Evolutionary conservation across 805 yeast genomes (phyloP), one percentile per base, ranked within the genome.

Genomic region (Candida nitratophila): DNA sequence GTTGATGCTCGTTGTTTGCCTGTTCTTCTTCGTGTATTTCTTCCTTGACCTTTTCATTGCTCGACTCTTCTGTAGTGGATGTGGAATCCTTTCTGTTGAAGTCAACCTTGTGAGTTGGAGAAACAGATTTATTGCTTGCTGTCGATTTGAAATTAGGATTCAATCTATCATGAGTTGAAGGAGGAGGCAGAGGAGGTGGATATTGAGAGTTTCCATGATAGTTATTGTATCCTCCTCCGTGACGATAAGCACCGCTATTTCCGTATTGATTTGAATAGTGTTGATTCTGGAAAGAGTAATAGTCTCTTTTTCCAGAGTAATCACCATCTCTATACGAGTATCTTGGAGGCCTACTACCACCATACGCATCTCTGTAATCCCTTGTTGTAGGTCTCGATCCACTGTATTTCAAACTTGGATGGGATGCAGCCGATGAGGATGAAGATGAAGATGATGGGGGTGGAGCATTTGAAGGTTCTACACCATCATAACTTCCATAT

Each of bases 301-400:
- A 24, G 10, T 24, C 27, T 24, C 27, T 24, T 24, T 24, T 24
- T 7, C 27, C 35, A 15, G 21, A n/a, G 16, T 32, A 32, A 32
- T 34, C 37, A 9, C 24, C 24, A n/a, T 34, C 37, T 19, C 37
- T 17, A 17, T 34, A 16, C 17, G 20, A 15, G 20, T 34, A 34
- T 19, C 22, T 20, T 19, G 26, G 12, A 17, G 10, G 24, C 11
- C 36, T 33, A n/a, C 24, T 20, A 19, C 26, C 24, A 4, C 45
- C 46, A 44, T 46, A 45, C 14, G 49, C 21, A 5, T 49, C 51
- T 43, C 58, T 48, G 38, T 46, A 49, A 15, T 49, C 54, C 24
- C 55, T 48, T 26, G 40, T 31, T n/a, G 43, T 39, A 19, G 46
- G 43, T 24, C 53, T 19, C 11, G 39, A 15, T 15, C 30, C 39